phyloP scores from a whole-genome alignment of 2,329 filamentous ascomycete genomes.

The Phialophora verrucosa region DNA sequence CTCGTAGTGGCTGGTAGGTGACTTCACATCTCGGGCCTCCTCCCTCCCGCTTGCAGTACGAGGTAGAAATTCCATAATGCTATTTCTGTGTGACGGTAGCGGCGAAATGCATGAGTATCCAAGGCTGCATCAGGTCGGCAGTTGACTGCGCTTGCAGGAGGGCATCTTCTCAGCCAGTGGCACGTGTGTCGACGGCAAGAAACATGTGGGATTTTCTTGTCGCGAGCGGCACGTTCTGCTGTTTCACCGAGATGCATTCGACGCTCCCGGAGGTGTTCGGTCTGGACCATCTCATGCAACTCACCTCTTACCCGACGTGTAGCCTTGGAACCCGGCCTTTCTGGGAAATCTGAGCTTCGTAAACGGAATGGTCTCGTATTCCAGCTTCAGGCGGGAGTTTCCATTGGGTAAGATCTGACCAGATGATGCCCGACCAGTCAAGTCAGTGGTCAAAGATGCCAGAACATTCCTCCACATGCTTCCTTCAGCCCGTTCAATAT shows the following conservation, averaged over 20 bases:
- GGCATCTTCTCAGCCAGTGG: neutral
- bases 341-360: neutral
- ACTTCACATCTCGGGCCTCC: neutral
- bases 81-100: neutral
- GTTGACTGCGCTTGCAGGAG: neutral
- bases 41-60: neutral
- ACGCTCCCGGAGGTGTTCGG: neutral
- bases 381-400: neutral
- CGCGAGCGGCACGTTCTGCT: neutral
- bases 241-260: constrained; percentile 1
- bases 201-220: neutral
- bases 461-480: constrained; percentile 5
- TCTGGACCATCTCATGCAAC: neutral
- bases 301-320: neutral
- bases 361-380: neutral
- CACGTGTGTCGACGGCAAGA: neutral
- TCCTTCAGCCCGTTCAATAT: neutral
- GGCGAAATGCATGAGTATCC: neutral
- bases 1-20: neutral
- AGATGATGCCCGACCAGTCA: constrained; percentile 8
- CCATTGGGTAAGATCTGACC: constrained; percentile 9
- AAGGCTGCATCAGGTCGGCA: constrained; percentile 1
- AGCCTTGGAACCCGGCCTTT: neutral
- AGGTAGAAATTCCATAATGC: neutral
- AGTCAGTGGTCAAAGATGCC: constrained; percentile 5